A percentile compares a stretch with the other conserved stretches of the same genome.
Conservation (phyloP, 2,329 filamentous ascomycete species). For the Aaosphaeria arxii region DNA sequence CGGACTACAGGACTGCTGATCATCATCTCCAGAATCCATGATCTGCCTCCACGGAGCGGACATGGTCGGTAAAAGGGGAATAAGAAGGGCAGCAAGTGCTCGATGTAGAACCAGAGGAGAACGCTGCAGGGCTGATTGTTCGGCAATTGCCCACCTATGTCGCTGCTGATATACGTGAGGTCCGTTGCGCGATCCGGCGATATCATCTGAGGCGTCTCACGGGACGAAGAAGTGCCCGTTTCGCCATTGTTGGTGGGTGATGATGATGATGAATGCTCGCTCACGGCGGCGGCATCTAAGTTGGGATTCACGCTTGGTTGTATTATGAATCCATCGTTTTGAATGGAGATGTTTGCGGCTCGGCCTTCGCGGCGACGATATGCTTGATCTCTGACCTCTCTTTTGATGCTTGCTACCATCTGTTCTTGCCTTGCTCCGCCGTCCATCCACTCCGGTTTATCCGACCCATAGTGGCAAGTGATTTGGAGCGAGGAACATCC, state of each 20-base stretch:
- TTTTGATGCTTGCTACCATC: slow-evolving; percentile 29
- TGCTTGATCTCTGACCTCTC: slow-evolving; percentile 7
- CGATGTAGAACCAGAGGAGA: slow-evolving; percentile 59
- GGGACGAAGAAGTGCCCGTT: too few relatives aligned
- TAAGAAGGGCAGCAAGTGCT: slow-evolving; percentile 60
- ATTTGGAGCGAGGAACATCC: slow-evolving; percentile 55
- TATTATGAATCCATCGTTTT: not conserved
- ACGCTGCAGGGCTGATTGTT: slow-evolving; percentile 10
- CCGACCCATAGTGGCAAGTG: slow-evolving; percentile 51
- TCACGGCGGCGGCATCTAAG: too few relatives aligned
- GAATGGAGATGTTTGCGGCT: not conserved
- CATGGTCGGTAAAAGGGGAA: slow-evolving; percentile 62
- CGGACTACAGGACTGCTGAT: slow-evolving; percentile 46
- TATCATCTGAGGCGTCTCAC: too few relatives aligned
- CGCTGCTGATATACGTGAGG: too few relatives aligned
- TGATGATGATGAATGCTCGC: too few relatives aligned
- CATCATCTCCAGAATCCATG: slow-evolving; percentile 59
- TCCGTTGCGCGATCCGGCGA: too few relatives aligned
- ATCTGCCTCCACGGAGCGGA: slow-evolving; percentile 55
- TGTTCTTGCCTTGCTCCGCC: slow-evolving; percentile 40
- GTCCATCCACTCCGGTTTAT: slow-evolving; percentile 40
- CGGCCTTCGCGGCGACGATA: slow-evolving; percentile 1
- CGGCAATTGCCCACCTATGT: too few relatives aligned
- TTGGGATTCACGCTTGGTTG: not conserved
- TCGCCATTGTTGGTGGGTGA: too few relatives aligned